Evolutionary conservation across 192 early-diverging fungal genomes (phyloP).

Genomic region (Mortierella antarctica): DNA sequence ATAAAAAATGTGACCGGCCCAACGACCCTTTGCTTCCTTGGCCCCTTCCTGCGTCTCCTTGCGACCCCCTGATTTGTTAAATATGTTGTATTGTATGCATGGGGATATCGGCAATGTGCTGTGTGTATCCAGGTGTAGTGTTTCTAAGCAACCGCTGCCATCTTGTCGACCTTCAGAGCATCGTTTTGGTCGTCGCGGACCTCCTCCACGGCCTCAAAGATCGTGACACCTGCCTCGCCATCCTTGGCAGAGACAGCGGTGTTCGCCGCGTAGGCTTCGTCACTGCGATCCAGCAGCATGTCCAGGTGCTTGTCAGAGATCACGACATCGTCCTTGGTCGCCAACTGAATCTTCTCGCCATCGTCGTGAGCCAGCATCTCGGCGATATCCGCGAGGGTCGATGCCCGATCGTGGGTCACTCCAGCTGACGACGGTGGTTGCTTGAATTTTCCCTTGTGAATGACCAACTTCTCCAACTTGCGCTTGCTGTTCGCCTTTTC

Average conservation of each 20-base stretch:
- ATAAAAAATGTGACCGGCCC: slow-evolving; percentile 2
- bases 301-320: slow-evolving; percentile 70
- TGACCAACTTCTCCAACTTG: slow-evolving; percentile 94
- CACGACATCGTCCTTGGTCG: slow-evolving; percentile 64
- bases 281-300: slow-evolving; percentile 64
- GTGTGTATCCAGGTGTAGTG: not conserved
- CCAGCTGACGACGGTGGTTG: slow-evolving; percentile 42
- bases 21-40: not conserved
- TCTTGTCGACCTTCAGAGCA: slow-evolving; percentile 43
- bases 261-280: slow-evolving; percentile 52
- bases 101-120: too few relatives aligned
- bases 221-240: slow-evolving; percentile 22
- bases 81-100: not conserved
- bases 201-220: slow-evolving; percentile 62
- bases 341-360: slow-evolving; percentile 70
- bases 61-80: not conserved
- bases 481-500: slow-evolving; percentile 86
- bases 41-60: not conserved
- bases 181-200: slow-evolving; percentile 64
- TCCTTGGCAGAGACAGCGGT: slow-evolving; percentile 4
- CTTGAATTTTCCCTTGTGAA: slow-evolving; percentile 89
- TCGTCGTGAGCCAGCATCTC: slow-evolving; percentile 81
- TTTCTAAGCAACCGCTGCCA: slow-evolving; percentile 15
- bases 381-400: slow-evolving; percentile 74
- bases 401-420: slow-evolving; percentile 45